These are phyloP conservation scores for Crithidia acanthocephali DNA, from an alignment of 208 protist species.

Conservation along the genomic window DNA sequence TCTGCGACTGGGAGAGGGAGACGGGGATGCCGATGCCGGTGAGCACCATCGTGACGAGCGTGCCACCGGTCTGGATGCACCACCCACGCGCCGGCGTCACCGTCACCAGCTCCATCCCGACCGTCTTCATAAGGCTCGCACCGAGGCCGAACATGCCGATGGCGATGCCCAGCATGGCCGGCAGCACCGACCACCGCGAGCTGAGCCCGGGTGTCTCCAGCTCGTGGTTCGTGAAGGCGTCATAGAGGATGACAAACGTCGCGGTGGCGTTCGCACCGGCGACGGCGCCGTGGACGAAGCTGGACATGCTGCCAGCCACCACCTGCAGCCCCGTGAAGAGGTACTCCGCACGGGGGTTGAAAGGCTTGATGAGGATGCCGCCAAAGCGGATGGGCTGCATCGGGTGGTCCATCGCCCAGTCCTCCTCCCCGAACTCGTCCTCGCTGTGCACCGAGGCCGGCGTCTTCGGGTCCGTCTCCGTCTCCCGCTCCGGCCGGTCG, in stretches of 20 bases:
- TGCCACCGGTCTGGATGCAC: slow-evolving; percentile 83
- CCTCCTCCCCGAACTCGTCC: slow-evolving; percentile 75
- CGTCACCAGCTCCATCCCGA: slow-evolving; percentile 83
- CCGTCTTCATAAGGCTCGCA: slow-evolving; percentile 82
- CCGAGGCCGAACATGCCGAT: slow-evolving; percentile 85
- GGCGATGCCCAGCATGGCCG: slow-evolving; percentile 84
- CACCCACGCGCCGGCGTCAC: slow-evolving; percentile 84
- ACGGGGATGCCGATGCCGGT: slow-evolving; percentile 85
- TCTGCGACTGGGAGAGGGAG: slow-evolving; percentile 81
- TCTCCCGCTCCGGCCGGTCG: not conserved
- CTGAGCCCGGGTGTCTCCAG: slow-evolving; percentile 51
- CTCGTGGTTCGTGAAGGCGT: slow-evolving; percentile 73
- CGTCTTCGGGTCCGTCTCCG: slow-evolving; percentile 8
- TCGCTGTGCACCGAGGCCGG: slow-evolving; percentile 38
- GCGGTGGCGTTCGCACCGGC: slow-evolving; percentile 86
- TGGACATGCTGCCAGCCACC: slow-evolving; percentile 85
- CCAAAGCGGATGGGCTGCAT: slow-evolving; percentile 80
- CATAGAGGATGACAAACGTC: slow-evolving; percentile 83
- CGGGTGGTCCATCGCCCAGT: slow-evolving; percentile 78
- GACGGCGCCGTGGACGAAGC: slow-evolving; percentile 86
- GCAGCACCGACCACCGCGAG: slow-evolving; percentile 71
- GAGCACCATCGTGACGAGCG: slow-evolving; percentile 82
- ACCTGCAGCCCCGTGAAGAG: slow-evolving; percentile 88
- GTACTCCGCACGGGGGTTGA: slow-evolving; percentile 86
- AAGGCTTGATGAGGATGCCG: slow-evolving; percentile 75